Base-by-base conservation (phyloP, 495 filamentous ascomycete species). In the Aspergillus wentii region DNA sequence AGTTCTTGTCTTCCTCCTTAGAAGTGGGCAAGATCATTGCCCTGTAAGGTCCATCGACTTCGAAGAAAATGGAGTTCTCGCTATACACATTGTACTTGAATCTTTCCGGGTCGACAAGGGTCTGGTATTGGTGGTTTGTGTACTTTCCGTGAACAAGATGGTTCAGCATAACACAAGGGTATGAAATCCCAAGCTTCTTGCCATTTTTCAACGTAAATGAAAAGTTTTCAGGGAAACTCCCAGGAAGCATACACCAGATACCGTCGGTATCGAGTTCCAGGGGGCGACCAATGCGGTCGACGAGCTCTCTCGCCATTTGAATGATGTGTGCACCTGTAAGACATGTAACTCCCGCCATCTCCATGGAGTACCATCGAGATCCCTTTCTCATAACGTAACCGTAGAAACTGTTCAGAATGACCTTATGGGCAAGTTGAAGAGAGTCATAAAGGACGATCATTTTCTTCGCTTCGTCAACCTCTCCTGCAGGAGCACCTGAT, bases 331-430 rank as follows among this genome's bases (percentile, higher is more conserved):
- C 92, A 39, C 92, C 92, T 1, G 92, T 99, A 40, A 99, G 64
- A 69, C 92, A 99, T 19, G 92, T 99, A 14, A 99, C 94, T 54
- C 92, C 92, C 9, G 92, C 92, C 92, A 99, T 99, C 60, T 97
- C 92, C 86, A 99, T 86, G 25, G 94, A 97, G 56, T 97, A 99
- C 92, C 92, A 99, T 33, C 92, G 76, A 27, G 91, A 96, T 4
- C 92, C 92, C 59, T 99, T 99, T 62, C 92, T 74, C 92, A 99
- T 99, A 46, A 97, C 92, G 57, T 99, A 99, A 36, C 92, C 92
- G 50, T 99, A 99, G 69, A 99, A 99, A 52, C 85, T 92, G 72
- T 99, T 99, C 35, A 99, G 62, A 70, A 99, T 99, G 67, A 96
- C 91, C 55, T 99, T 99, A 66, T 98, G 92, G 0, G 92, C 92